Evolutionary conservation across 306 rosid genomes (phyloP), one percentile per base, ranked within the genome.

Genomic region (Psophocarpus tetragonolobus): DNA sequence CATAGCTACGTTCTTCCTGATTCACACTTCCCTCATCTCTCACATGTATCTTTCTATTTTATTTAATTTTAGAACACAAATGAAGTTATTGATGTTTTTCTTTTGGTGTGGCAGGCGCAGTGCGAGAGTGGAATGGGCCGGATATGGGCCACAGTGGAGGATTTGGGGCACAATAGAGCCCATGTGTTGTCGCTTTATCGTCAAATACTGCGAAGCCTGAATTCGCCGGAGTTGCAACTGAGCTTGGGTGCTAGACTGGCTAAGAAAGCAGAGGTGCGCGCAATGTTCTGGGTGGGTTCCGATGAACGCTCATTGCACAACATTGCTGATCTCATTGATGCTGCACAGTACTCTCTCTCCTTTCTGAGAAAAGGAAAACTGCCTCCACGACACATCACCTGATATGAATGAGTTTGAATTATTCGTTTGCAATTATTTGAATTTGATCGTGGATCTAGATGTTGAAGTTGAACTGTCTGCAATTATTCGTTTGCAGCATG

Each of bases 71-170:
- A n/a, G 9, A n/a, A 1, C 23, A 5, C 23, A 23, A 48, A n/a
- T 7, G 56, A 48, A 17, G 3, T 10, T 48, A 3, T 0, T 9
- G 15, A 33, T 33, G 5, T 33, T 33, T 33, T 0, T 33, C n/a
- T 3, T 33, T 35, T 2, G 39, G 26, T 21, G n/a, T 54, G 3
- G 60, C 24, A n/a, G n/a, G n/a, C 78, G 72, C 47, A 26, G 68
- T 42, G 79, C 10, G 8, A 21, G 12, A 24, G 4, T 89, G 88
- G 81, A 21, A 90, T 80, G 73, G 92, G 97, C 35, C 1, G 85
- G 53, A 71, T 94, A 83, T 94, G 98, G 97, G 97, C 95, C 13
- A 89, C 92, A 23, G 95, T 92, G 15, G 98, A 89, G 85, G 97
- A 94, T 66, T 69, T 94, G 83, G 87, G 80, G 0, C 64, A 71